phyloP scores from a whole-genome alignment of 495 filamentous ascomycete genomes.

The Astrothelium macrocarpum region DNA sequence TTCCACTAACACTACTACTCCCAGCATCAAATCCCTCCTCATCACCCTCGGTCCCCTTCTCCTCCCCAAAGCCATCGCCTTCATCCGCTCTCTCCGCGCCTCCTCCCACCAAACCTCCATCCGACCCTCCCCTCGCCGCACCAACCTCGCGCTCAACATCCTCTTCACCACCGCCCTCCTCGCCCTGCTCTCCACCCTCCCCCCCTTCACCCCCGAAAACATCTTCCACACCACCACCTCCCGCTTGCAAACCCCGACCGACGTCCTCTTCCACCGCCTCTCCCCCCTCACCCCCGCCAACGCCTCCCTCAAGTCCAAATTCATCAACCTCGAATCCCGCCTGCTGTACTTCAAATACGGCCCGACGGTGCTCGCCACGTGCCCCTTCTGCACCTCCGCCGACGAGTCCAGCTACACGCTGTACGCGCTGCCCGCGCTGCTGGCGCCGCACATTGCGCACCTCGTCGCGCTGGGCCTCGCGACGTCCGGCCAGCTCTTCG shows the following conservation, averaged over 20 bases:
- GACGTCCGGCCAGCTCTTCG: slow-evolving; percentile 46
- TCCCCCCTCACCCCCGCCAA: slow-evolving; percentile 32
- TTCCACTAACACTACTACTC: background rate
- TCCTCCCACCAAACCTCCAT: slow-evolving; percentile 41
- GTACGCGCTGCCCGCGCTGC: slow-evolving; percentile 66
- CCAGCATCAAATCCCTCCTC: slow-evolving; percentile 40
- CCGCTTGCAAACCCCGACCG: slow-evolving; percentile 71
- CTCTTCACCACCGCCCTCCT: slow-evolving; percentile 64
- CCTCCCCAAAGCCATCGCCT: slow-evolving; percentile 59
- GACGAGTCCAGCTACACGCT: slow-evolving; percentile 62
- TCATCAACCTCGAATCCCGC: slow-evolving; percentile 59
- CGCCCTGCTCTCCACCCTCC: slow-evolving; percentile 61
- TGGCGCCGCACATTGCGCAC: slow-evolving; percentile 71
- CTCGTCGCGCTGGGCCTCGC: slow-evolving; percentile 57
- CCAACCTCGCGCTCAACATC: slow-evolving; percentile 56
- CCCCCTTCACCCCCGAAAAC: slow-evolving; percentile 64
- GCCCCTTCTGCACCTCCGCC: slow-evolving; percentile 74
- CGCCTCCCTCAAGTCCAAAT: slow-evolving; percentile 49
- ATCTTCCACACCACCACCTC: slow-evolving; percentile 70
- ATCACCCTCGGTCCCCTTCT: slow-evolving; percentile 82
- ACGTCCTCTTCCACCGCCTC: slow-evolving; percentile 79
- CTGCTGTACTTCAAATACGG: slow-evolving; percentile 79
- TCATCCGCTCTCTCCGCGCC: slow-evolving; percentile 55
- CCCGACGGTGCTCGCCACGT: slow-evolving; percentile 57
- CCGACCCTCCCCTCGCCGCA: slow-evolving; percentile 48